Evolutionary conservation across 352 stramenopile genomes (phyloP), one percentile per base, ranked within the genome.

Genomic region (Albugo laibachii): DNA sequence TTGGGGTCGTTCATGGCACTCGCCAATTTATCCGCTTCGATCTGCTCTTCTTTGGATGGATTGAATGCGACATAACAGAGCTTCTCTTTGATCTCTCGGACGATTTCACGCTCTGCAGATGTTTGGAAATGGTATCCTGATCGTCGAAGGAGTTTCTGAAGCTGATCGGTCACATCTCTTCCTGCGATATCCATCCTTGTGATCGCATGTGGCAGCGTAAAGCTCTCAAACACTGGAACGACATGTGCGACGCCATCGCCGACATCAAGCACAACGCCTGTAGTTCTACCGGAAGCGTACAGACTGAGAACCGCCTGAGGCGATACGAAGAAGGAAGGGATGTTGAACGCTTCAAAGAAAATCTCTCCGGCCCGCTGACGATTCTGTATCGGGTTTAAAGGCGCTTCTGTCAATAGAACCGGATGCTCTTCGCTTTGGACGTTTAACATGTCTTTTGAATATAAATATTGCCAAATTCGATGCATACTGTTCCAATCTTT

Each of bases 71-170:
- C 75, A 56, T 84, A 85, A 53, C 64, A 89, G 16, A 86, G 67
- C 48, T 84, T 84, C 52, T 93, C 80, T 54, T 93, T 93, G 55
- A 93, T 89, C 54, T 93, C 73, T 12, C 78, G 61, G 42, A 91
- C 77, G 37, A 94, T 80, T 53, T 93, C 82, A 20, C 65, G 58
- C 59, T 95, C 80, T 14, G 83, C 80, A 12, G 80, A 92, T 18
- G 81, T 93, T 53, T 83, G 75, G 54, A 95, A 92, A 44, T 76
- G 76, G 61, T 93, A 88, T 0, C 83, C 83, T 3, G 65, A 62
- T 11, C 71, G 68, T 31, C 74, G 71, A 48, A 86, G 62, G 40
- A 87, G 57, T 47, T 84, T 53, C 62, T 88, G 74, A 48, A 92
- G 48, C 44, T 88, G 70, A 36, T 53, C 56, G 18, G 80, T 88